Percentiles rank a stretch among this genome's conserved stretches.
These are phyloP conservation scores for Neurospora sp. DNA, from an alignment of 495 filamentous ascomycete genomes.

Conservation along the genomic window DNA sequence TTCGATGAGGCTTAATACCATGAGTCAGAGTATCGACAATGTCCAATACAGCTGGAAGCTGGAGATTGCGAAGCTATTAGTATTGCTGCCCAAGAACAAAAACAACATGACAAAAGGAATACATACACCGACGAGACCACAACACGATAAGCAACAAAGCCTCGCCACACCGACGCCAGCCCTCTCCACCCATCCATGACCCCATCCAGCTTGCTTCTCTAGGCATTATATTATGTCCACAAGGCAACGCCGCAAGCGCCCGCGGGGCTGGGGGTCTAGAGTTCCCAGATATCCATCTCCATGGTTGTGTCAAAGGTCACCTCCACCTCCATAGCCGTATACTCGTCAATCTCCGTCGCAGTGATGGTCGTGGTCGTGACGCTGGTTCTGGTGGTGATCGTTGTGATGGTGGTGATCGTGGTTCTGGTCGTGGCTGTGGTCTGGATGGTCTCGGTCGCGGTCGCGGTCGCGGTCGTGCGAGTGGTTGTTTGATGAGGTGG, in stretches of 20 bases:
- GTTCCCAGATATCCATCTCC: no score
- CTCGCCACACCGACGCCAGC: neutral
- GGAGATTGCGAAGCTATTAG: neutral
- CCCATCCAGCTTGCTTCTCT: neutral
- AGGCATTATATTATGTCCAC: neutral
- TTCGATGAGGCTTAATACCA: no score
- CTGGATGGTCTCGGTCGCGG: neutral
- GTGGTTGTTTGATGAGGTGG: neutral
- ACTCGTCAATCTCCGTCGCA: neutral
- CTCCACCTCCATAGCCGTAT: no score
- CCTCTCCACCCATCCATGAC: neutral
- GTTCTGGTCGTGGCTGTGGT: neutral
- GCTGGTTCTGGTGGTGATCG: neutral
- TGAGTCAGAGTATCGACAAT: neutral
- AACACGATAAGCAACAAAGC: neutral
- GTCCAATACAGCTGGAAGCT: neutral
- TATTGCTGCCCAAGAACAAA: neutral
- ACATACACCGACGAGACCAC: neutral
- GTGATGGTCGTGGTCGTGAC: neutral
- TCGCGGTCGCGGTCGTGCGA: no score
- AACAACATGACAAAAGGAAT: no score
- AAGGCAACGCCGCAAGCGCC: no score
- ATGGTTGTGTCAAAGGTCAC: no score
- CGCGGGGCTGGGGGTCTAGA: no score
- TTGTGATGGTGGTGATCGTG: neutral